Conservation (phyloP, 148 eudicot species). For the Rhododendron mucronatum region DNA sequence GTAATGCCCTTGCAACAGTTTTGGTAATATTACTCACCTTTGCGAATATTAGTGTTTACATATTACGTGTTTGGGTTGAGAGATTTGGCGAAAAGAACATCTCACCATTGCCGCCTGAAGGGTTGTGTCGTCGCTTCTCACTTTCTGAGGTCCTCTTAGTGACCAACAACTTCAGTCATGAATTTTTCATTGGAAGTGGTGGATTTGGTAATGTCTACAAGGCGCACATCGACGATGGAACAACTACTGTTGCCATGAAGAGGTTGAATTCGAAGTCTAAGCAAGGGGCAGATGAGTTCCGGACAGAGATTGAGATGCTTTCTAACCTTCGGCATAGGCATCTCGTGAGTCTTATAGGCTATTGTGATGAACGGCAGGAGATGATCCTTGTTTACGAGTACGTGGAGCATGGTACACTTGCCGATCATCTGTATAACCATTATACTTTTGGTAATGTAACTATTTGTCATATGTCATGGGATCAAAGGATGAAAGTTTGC, state of each 20-base stretch:
- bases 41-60: neutral
- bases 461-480: neutral
- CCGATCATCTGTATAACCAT: constrained; percentile 18
- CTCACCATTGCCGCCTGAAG: neutral
- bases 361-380: constrained; percentile 26
- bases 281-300: neutral
- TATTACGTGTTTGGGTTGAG: neutral
- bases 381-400: constrained; percentile 20
- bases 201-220: constrained; percentile 21
- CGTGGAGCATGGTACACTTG: constrained; percentile 29
- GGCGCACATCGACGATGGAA: neutral
- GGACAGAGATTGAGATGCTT: constrained; percentile 1
- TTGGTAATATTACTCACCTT: neutral
- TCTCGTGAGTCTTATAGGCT: constrained; percentile 37
- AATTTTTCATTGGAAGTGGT: constrained; percentile 13
- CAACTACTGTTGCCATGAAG: neutral
- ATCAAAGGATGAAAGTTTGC: neutral
- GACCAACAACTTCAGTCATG: neutral
- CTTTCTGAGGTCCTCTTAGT: neutral
- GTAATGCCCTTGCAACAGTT: neutral
- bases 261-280: neutral
- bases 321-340: constrained; percentile 10
- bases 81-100: neutral
- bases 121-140: neutral
- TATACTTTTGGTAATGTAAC: no score